Base-by-base conservation (phyloP, 2,329 filamentous ascomycete genomes). In the Paradendryphiella salina region DNA sequence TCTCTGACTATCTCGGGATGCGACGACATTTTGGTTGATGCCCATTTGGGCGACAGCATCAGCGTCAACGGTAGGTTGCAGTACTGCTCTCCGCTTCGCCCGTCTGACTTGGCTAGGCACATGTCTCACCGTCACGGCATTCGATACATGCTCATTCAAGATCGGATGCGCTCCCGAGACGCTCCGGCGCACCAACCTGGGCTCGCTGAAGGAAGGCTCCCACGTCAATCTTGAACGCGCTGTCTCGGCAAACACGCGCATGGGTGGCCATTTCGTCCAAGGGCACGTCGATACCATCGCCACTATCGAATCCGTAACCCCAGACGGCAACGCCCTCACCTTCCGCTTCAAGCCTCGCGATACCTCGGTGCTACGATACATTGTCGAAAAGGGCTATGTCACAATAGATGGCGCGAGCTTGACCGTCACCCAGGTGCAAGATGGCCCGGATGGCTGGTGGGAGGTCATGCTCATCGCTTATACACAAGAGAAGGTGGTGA, bases 381-480 rank as follows among this genome's bases (percentile, higher is more conserved):
- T 99, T 50, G 90, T 99, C 14, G 90, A 95, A 79, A 99, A 99
- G 80, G 94, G 94, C 41, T 99, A 91, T 74, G 85, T 99, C 47
- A 90, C 92, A 36, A 83, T 99, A 42, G 94, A 99, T 70, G 94
- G 94, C 4, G 93, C 94, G 18, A 96, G 92, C 70, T 78, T 99
- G 79, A 99, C 94, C 0, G 83, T 99, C 2, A 97, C 93, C 2
- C 82, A 83, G 60, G 93, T 97, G 23, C 77, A 93, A 65, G 93
- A 96, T 73, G 81, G 72, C 1, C 82, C 85, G 59, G 86, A 87
- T 34, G 95, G 90, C 73, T 96, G 87, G 83, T 87, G 82, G 77
- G 94, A 97, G 81, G 88, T 99, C 41, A 99, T 99, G 94, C 80
- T 99, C 55, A 96, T 99, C 72, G 84, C 89, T 7, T 99, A 99